These are phyloP conservation scores for Talaromyces albobiverticillius DNA, from an alignment of 2,329 filamentous ascomycete genomes.

Conservation along the genomic window DNA sequence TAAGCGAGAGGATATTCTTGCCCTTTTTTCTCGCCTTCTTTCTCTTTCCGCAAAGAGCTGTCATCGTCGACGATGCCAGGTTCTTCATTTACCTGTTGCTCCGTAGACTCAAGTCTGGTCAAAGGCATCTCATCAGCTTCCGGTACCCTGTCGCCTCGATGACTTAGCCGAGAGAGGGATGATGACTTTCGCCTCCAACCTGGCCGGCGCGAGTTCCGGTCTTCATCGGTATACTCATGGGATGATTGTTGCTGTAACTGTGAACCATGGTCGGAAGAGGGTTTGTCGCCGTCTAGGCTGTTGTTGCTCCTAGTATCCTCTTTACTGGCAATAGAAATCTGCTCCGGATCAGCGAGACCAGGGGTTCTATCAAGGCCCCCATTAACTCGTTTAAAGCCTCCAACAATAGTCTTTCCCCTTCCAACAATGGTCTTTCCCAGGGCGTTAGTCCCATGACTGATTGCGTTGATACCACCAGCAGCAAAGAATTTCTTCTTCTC, in stretches of 20 bases:
- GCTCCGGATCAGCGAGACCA: conserved; percentile 27
- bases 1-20: conserved; percentile 60
- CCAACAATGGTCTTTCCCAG: conserved; percentile 46
- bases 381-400: conserved; percentile 40
- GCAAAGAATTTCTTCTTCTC: conserved; percentile 36
- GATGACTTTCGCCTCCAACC: conserved; percentile 34
- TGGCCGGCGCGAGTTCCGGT: conserved; percentile 18
- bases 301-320: conserved; percentile 5
- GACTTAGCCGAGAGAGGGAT: conserved; percentile 26
- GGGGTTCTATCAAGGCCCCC: conserved; percentile 33
- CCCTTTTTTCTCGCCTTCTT: conserved; percentile 23
- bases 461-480: conserved; percentile 50
- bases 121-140: conserved; percentile 35
- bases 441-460: conserved; percentile 48
- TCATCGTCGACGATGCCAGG: not conserved
- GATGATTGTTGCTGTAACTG: not conserved
- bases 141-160: conserved; percentile 22
- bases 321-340: not conserved
- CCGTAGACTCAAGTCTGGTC: conserved; percentile 21
- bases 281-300: conserved; percentile 10
- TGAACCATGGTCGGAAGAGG: conserved; percentile 2
- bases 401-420: conserved; percentile 44
- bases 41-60: conserved; percentile 16
- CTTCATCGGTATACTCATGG: not conserved
- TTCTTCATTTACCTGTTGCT: conserved; percentile 11